Percentiles rank a stretch among this genome's conserved stretches.
Conservation (phyloP, 2,329 filamentous ascomycete genomes). For the Metarhizium robertsii region DNA sequence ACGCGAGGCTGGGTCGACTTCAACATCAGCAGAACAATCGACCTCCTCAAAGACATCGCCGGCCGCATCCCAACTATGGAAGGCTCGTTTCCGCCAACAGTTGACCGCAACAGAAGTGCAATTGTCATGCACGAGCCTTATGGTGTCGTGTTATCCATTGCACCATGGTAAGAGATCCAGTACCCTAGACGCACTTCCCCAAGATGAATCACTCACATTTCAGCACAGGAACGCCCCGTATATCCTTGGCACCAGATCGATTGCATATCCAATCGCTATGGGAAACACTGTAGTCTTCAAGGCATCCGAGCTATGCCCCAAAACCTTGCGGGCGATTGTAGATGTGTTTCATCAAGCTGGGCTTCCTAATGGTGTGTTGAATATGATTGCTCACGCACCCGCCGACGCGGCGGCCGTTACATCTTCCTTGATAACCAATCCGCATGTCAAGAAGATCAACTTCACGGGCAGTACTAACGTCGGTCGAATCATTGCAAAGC, state of each 20-base stretch:
- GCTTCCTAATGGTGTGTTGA: conserved; percentile 65
- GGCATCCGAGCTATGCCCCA: conserved; percentile 58
- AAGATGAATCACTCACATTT: not conserved
- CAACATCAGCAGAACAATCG: conserved; percentile 25
- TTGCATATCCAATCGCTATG: conserved; percentile 59
- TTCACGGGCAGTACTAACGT: conserved; percentile 74
- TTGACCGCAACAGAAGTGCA: conserved; percentile 31
- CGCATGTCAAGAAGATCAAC: conserved; percentile 67
- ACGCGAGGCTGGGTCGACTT: conserved; percentile 29
- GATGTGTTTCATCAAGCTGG: conserved; percentile 64
- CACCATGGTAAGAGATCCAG: conserved; percentile 56
- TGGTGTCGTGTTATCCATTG: conserved; percentile 70
- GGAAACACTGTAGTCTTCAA: conserved; percentile 74
- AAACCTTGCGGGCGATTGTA: conserved; percentile 52
- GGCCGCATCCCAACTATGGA: conserved; percentile 29
- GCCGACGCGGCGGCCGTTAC: conserved; percentile 61
- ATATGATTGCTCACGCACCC: conserved; percentile 58
- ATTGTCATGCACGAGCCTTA: conserved; percentile 67
- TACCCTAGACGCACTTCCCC: not conserved
- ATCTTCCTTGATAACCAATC: conserved; percentile 55
- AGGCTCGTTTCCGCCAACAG: conserved; percentile 26
- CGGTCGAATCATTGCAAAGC: conserved; percentile 60
- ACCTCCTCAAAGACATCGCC: conserved; percentile 33
- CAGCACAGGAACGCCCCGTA: conserved; percentile 46
- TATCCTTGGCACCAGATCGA: conserved; percentile 42